These are phyloP conservation scores for Podaxis pistillaris DNA, from an alignment of 768 basidiomycete genomes.

Conservation along the genomic window DNA sequence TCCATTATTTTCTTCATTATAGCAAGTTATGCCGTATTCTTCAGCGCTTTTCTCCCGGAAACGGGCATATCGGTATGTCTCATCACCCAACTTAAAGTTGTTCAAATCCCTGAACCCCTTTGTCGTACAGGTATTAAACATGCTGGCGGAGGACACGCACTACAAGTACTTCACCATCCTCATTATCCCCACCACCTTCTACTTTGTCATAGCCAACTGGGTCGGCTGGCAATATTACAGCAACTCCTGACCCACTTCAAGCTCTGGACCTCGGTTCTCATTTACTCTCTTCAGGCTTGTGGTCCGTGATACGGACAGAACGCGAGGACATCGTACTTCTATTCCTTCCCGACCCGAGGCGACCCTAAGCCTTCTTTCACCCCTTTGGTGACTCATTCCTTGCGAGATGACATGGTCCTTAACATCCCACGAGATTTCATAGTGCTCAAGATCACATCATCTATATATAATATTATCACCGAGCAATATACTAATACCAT, in stretches of 20 bases:
- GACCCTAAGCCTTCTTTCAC: not conserved
- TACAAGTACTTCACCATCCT: conserved; percentile 88
- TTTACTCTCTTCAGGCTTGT: not conserved
- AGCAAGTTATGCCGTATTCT: conserved; percentile 60
- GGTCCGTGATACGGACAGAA: conserved; percentile 3
- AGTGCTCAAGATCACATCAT: no score
- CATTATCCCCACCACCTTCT: conserved; percentile 76
- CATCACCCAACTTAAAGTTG: not conserved
- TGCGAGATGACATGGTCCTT: not conserved
- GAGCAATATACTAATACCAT: not conserved
- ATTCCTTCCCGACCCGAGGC: not conserved
- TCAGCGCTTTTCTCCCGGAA: conserved; percentile 61
- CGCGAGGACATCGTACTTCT: not conserved
- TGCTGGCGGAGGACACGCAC: conserved; percentile 69
- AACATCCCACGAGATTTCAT: no score
- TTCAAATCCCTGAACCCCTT: not conserved
- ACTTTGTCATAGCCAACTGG: conserved; percentile 98
- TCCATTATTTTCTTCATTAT: conserved; percentile 54
- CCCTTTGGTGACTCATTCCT: not conserved
- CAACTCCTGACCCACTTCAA: conserved; percentile 61
- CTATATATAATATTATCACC: not conserved
- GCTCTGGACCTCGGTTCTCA: no score
- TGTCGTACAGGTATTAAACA: conserved; percentile 53
- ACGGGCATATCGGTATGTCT: conserved; percentile 50
- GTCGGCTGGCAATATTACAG: conserved; percentile 98